Conservation (phyloP, 306 rosid species). For the Castanospermum australe region DNA sequence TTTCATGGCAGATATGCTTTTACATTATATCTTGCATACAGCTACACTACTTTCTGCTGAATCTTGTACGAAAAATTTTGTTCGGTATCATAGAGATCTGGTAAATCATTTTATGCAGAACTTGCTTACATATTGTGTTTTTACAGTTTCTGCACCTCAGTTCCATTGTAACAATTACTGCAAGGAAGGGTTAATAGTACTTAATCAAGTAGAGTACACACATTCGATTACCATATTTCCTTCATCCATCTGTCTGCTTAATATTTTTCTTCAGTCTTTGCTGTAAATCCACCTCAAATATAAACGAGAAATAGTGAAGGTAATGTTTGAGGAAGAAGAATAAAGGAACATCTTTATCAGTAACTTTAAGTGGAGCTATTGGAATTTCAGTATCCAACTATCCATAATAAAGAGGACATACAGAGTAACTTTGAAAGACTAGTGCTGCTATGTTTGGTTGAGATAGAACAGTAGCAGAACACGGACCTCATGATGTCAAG, state of each 20-base stretch:
- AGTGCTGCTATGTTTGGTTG: conserved; percentile 46
- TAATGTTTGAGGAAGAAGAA: conserved; percentile 22
- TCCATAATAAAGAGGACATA: conserved; percentile 38
- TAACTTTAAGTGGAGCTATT: conserved; percentile 30
- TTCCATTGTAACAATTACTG: not conserved
- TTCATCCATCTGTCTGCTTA: not conserved
- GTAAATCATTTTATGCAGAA: not conserved
- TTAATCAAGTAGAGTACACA: conserved; percentile 22
- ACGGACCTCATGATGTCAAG: conserved; percentile 58
- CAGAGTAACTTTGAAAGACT: conserved; percentile 40
- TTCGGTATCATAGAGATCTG: conserved; percentile 8
- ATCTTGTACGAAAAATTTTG: conserved; percentile 12
- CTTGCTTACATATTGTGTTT: not conserved
- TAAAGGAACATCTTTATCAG: conserved; percentile 38
- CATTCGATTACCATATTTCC: conserved; percentile 7
- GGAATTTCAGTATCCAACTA: conserved; percentile 30
- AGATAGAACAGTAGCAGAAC: conserved; percentile 52
- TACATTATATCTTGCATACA: not conserved
- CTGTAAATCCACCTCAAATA: conserved; percentile 22
- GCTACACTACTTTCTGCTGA: conserved; percentile 11
- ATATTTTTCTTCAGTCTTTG: conserved; percentile 23
- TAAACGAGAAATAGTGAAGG: conserved; percentile 24
- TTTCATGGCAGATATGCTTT: conserved; percentile 35
- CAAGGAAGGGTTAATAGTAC: conserved; percentile 1
- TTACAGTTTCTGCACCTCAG: not conserved